Evolutionary conservation across 1,284 basidiomycete genomes (phyloP), one percentile per base, ranked within the genome.

Genomic region (Leccinum subfulvum): DNA sequence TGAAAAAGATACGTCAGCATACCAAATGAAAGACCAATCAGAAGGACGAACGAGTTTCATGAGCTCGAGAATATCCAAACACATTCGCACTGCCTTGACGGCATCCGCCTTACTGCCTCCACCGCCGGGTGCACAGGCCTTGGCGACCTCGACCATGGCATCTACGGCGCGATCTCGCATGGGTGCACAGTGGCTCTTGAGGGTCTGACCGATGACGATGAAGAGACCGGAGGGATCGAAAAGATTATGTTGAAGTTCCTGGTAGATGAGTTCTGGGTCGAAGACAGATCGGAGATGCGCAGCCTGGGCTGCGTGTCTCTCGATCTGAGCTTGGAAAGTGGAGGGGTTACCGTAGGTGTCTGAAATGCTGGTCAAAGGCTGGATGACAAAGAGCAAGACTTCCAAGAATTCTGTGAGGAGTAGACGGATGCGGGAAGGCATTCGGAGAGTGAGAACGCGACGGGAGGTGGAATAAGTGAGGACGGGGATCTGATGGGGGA

Each of bases 171-270:
- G 82, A 77, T 97, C 95, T 41, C 95, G 84, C 87, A 96, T 95
- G 10, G 95, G 95, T 3, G 95, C 95, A 67, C 95, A 97, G 72
- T 97, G 94, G 52, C 88, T 87, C 77, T 95, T 94, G 68, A 97
- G 84, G 14, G 92, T 90, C 64, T 85, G 81, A 16, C 92, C 94
- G 66, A 97, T 88, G 61, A 88, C 86, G 54, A 82, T 76, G 76
- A 97, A 94, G 52, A 97, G 81, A n/a, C 86, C 86, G 11, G 87
- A 82, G 47, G 92, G 89, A 75, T 95, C 91, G 71, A 94, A 91
- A n/a, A 91, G 79, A 47, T 85, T 83, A 65, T 90, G 89, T 57
- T 82, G 83, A 66, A 95, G 82, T 78, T 95, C 90, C 74, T 93
- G 90, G 68, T 89, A 85, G 65, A 97, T 91, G 64, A 94, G 82